Evolutionary conservation across 192 early-diverging fungal species (phyloP).

Genomic region (Podila minutissima): DNA sequence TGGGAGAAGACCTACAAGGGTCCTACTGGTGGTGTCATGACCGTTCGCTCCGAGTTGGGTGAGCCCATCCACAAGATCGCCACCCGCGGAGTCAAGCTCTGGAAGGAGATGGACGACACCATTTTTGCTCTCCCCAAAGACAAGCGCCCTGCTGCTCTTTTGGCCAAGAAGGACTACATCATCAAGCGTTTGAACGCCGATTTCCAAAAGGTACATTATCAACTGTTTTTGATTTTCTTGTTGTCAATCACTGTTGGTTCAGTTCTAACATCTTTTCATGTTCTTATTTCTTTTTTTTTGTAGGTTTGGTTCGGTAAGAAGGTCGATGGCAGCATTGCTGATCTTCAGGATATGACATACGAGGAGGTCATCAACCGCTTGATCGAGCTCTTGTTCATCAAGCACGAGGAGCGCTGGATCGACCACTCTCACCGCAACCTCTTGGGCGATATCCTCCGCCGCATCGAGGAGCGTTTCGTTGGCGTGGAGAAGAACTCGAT

Average conservation of each 20-base stretch:
- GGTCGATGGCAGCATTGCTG: slow-evolving; percentile 74
- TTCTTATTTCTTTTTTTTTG: not conserved
- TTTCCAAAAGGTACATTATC: slow-evolving; percentile 74
- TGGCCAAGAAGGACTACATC: slow-evolving; percentile 88
- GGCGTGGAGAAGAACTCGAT: slow-evolving; percentile 63
- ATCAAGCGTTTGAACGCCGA: slow-evolving; percentile 87
- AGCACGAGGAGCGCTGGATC: slow-evolving; percentile 82
- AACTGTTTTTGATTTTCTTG: not conserved
- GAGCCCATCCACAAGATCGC: slow-evolving; percentile 95
- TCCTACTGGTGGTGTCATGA: slow-evolving; percentile 82
- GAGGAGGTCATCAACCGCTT: slow-evolving; percentile 84
- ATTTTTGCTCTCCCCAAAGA: slow-evolving; percentile 87
- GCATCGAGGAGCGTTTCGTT: slow-evolving; percentile 90
- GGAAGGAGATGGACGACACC: slow-evolving; percentile 83
- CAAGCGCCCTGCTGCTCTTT: slow-evolving; percentile 75
- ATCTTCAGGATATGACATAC: slow-evolving; percentile 95
- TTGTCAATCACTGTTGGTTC: not conserved
- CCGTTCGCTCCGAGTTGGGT: slow-evolving; percentile 89
- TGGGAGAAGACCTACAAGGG: slow-evolving; percentile 90
- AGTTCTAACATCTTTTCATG: not conserved
- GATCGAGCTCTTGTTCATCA: slow-evolving; percentile 83
- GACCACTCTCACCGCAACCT: slow-evolving; percentile 75
- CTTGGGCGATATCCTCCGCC: slow-evolving; percentile 81
- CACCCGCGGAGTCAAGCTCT: slow-evolving; percentile 80
- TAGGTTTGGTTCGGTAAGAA: slow-evolving; percentile 93